Base-by-base conservation (phyloP, 768 basidiomycete species). In the Lentinula guzmanii region DNA sequence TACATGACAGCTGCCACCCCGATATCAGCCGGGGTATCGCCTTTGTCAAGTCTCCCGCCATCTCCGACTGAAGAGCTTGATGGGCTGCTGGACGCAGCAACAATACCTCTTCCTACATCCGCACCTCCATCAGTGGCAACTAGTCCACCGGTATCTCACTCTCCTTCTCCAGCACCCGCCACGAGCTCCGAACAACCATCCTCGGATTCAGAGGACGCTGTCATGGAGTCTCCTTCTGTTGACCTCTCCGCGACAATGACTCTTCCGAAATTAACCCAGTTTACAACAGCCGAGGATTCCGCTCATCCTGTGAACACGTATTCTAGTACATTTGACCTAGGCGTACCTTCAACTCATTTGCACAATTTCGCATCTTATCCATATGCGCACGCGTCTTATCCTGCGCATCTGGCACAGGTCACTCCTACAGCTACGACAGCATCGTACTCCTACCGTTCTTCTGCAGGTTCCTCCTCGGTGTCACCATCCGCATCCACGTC, bases 101-200 rank as follows among this genome's bases (percentile, higher is more conserved):
- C 73, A 21, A 71, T 82, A 2, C 80, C 79, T 11, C 74, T 78
- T 0, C 69, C 74, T 24, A 68, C 69, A 13, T 72, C 69, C n/a
- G 68, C 73, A 34, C 51, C 62, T 61, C 72, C 66, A 51, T 71
- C 71, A 43, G 74, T 74, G 9, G 65, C 67, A 7, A 66, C 64
- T 16, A 75, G 74, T 2, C 77, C 75, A 18, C 70, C 73, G 4
- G 63, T 70, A 37, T 72, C 75, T 24, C 70, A 68, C 31, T 71
- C 73, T 21, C 51, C 62, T 24, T 68, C 69, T 15, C 65, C 67
- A 15, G 60, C 63, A 51, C 56, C 57, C 28, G 31, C 48, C 15
- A 63, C 62, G 28, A 41, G 59, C 59, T 51, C 51, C 24, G 50
- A 60, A 7, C 48, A 46, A 24, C 58, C 41, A 11, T 35, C 33